phyloP scores from a whole-genome alignment of 148 eudicot genomes.

The Rhododendron molle region DNA sequence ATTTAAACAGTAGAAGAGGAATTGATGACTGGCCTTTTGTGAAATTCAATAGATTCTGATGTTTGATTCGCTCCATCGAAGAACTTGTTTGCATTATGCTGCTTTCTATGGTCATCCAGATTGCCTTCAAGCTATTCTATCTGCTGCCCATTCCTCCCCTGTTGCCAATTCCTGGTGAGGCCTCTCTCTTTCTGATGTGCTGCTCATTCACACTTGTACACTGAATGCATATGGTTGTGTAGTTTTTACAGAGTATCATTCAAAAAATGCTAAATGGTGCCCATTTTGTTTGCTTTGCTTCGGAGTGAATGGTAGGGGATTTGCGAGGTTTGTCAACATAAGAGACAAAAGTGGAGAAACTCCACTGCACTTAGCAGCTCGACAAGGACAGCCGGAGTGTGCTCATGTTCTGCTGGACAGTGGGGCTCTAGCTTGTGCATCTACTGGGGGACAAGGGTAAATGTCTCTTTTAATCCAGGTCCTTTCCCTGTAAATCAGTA shows the following conservation, averaged over 20 bases:
- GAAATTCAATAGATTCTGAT: conserved; percentile 23
- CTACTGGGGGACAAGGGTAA: conserved; percentile 21
- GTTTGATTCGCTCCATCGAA: conserved; percentile 25
- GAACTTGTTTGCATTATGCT: conserved; percentile 37
- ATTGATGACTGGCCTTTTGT: conserved; percentile 5
- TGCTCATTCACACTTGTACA: not conserved
- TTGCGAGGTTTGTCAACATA: conserved; percentile 30
- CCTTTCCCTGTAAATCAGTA: not conserved
- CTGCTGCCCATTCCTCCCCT: conserved; percentile 18
- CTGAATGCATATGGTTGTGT: not conserved
- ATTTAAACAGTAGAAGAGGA: not conserved
- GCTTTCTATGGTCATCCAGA: conserved; percentile 27
- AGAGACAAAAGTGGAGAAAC: conserved; percentile 28
- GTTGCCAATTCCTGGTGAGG: conserved; percentile 29
- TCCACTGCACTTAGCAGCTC: conserved; percentile 30
- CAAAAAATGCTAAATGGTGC: not conserved
- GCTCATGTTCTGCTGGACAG: conserved; percentile 20
- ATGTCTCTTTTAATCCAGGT: not conserved
- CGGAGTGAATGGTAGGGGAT: conserved; percentile 22
- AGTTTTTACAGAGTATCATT: too few species aligned
- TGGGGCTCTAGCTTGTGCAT: conserved; percentile 30
- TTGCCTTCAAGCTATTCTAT: conserved; percentile 29
- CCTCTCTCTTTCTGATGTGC: conserved; percentile 3
- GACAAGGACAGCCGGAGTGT: conserved; percentile 19
- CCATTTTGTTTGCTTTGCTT: not conserved